A percentile compares a stretch with the other conserved stretches of the same genome.
Conservation (phyloP, 2,329 filamentous ascomycete species). For the Fusarium lateritium region DNA sequence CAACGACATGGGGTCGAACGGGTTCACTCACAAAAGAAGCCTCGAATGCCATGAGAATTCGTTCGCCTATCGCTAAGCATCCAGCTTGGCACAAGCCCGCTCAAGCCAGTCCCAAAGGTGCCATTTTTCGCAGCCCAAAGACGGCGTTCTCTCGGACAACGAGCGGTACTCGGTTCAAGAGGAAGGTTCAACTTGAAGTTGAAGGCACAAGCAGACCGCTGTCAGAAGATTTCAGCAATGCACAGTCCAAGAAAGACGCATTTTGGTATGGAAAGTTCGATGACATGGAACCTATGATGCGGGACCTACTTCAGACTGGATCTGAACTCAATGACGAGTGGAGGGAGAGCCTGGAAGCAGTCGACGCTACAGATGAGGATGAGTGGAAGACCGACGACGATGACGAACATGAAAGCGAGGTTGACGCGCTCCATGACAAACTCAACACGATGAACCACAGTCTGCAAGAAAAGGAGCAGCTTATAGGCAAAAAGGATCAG, state of each 20-base stretch:
- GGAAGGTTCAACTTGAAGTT: neutral
- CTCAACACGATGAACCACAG: neutral
- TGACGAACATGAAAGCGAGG: neutral
- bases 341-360: neutral
- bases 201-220: neutral
- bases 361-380: constrained; percentile 1
- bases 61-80: neutral
- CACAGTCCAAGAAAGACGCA: neutral
- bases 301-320: neutral
- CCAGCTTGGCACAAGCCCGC: neutral
- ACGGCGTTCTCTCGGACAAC: neutral
- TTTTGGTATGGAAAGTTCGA: too few species aligned
- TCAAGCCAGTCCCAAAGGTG: too few species aligned
- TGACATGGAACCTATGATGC: constrained; percentile 7
- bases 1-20: neutral
- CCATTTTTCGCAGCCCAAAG: neutral
- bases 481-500: neutral
- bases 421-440: neutral
- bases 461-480: neutral
- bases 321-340: constrained; percentile 14
- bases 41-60: neutral
- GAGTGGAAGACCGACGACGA: constrained; percentile 3
- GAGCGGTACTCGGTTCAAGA: neutral
- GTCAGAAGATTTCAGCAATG: neutral
- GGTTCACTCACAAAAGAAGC: neutral